Conservation (phyloP, 2,329 filamentous ascomycete genomes). For the Exophiala lecanii-corni region DNA sequence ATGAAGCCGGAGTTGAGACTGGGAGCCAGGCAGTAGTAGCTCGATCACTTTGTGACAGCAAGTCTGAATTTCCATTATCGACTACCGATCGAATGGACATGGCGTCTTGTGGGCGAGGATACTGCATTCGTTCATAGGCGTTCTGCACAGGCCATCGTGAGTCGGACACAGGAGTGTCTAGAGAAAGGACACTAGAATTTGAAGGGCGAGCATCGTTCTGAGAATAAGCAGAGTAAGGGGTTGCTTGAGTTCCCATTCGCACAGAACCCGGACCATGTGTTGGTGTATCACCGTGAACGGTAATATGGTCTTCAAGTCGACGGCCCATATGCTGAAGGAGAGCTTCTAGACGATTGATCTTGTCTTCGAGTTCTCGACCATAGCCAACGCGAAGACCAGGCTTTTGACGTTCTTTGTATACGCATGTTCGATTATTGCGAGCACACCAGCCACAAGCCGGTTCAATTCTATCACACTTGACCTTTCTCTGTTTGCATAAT, state of each 20-base stretch:
- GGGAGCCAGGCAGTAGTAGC: conserved; percentile 17
- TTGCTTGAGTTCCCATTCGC: conserved; percentile 10
- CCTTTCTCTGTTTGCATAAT: conserved; percentile 40
- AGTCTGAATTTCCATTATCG: conserved; percentile 13
- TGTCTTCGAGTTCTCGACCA: conserved; percentile 56
- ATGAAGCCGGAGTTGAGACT: conserved; percentile 14
- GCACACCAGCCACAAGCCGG: conserved; percentile 66
- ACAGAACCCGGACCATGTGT: conserved; percentile 10
- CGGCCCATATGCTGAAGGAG: conserved; percentile 23
- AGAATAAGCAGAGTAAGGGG: conserved; percentile 9
- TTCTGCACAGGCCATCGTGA: conserved; percentile 15
- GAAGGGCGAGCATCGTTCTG: conserved; percentile 20
- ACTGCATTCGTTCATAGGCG: conserved; percentile 23
- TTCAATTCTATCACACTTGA: conserved; percentile 45
- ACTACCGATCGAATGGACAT: conserved; percentile 23
- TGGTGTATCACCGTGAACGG: conserved; percentile 19
- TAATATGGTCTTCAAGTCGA: conserved; percentile 26
- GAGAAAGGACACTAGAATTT: conserved; percentile 17
- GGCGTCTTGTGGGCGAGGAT: conserved; percentile 20
- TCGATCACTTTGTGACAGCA: conserved; percentile 18
- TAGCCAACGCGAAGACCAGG: conserved; percentile 61
- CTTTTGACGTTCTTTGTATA: conserved; percentile 68
- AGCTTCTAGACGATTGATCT: conserved; percentile 51
- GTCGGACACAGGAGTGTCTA: conserved; percentile 21
- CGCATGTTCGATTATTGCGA: conserved; percentile 61